Evolutionary conservation across 495 filamentous ascomycete species (phyloP).

Genomic region (Saxophila tyrrhenica): DNA sequence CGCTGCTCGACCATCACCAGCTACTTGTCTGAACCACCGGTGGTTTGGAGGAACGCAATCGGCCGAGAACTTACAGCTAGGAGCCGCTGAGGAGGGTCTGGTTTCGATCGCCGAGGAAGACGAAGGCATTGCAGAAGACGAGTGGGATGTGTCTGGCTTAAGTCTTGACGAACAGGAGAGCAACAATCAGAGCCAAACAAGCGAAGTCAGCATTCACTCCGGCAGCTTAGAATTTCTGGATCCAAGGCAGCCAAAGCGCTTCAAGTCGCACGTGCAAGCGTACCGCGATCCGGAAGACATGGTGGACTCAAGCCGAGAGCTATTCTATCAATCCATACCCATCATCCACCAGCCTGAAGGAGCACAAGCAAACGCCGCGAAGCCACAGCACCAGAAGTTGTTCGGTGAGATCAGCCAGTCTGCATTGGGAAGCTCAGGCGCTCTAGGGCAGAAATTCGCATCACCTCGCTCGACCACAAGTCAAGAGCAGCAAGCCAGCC

Average conservation of each 20-base stretch:
- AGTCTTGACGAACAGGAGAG: constrained; percentile 41
- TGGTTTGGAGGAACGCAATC: constrained; percentile 46
- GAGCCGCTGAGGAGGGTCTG: constrained; percentile 4
- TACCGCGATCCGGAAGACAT: constrained; percentile 22
- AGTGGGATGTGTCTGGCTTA: constrained; percentile 57
- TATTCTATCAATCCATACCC: constrained; percentile 16
- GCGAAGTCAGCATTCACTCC: constrained; percentile 28
- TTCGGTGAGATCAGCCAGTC: constrained; percentile 75
- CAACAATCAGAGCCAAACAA: constrained; percentile 9
- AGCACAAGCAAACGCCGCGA: constrained; percentile 21
- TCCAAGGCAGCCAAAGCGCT: constrained; percentile 25
- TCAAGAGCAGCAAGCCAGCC: background rate
- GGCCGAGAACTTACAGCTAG: background rate
- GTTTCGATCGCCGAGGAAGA: constrained; percentile 42
- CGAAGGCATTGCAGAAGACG: constrained; percentile 40
- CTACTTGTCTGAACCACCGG: constrained; percentile 48
- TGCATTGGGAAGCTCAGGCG: constrained; percentile 52
- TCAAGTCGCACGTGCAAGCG: constrained; percentile 21
- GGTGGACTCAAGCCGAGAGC: constrained; percentile 25
- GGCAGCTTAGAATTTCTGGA: constrained; percentile 20
- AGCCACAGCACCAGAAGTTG: constrained; percentile 35
- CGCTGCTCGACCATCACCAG: constrained; percentile 52
- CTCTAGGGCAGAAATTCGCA: constrained; percentile 30
- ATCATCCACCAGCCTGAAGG: constrained; percentile 6
- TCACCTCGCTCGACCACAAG: constrained; percentile 10